Percentiles rank a stretch among this genome's conserved stretches.
Evolutionary conservation across 1,284 basidiomycete species (phyloP).

Genomic region (Moesziomyces sp.): DNA sequence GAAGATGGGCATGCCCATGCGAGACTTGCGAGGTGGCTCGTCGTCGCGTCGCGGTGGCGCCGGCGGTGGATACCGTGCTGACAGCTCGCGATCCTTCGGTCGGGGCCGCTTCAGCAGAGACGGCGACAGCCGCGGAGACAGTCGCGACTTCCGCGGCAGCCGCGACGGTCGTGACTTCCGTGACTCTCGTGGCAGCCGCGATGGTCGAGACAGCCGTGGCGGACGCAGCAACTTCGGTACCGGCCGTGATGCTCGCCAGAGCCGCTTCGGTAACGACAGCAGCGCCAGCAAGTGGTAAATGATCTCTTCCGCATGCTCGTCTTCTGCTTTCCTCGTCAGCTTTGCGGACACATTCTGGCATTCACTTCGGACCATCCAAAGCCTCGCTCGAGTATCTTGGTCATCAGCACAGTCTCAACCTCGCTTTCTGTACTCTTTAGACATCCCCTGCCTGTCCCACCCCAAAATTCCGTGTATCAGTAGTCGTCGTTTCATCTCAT

Average conservation of each 20-base stretch:
- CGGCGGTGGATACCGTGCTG: constrained; percentile 13
- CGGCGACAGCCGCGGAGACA: not conserved
- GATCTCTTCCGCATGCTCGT: no score
- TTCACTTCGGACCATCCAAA: no score
- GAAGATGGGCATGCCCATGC: constrained; percentile 40
- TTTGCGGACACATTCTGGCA: no score
- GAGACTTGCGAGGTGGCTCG: constrained; percentile 9
- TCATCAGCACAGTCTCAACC: no score
- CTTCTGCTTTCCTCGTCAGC: no score
- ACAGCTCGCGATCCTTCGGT: constrained; percentile 22
- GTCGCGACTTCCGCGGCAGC: constrained; percentile 1
- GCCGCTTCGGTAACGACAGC: constrained; percentile 26
- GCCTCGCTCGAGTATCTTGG: no score
- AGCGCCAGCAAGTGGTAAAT: constrained; percentile 37
- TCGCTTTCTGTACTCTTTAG: not conserved
- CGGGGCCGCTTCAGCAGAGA: constrained; percentile 47
- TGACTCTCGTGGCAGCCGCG: constrained; percentile 5
- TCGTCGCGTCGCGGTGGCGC: constrained; percentile 1
- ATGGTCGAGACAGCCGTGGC: constrained; percentile 19
- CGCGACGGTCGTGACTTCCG: constrained; percentile 11
- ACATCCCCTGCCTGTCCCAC: not conserved
- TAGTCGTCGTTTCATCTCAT: not conserved
- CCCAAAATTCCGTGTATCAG: not conserved
- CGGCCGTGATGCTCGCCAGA: constrained; percentile 41
- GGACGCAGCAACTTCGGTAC: constrained; percentile 23